Evolutionary conservation across 345 rosid species (phyloP), one percentile per base, ranked within the genome.

Genomic region (Brassica carinata): DNA sequence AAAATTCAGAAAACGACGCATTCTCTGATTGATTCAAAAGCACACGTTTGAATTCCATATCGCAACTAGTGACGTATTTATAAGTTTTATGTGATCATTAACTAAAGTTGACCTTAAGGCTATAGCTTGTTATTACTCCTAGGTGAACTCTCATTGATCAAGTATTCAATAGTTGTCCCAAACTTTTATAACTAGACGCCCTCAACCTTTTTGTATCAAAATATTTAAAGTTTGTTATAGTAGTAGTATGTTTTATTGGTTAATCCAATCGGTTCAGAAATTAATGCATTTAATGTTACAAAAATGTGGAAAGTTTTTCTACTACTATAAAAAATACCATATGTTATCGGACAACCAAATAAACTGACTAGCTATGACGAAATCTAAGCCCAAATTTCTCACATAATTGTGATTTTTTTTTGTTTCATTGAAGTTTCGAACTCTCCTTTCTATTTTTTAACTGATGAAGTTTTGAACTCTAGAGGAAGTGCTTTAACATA

Each of bases 21-120:
- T 51, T 18, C n/a, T 30, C 11, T 14, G 2, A 8, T 23, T 14
- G 70, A 48, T 11, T 14, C 23, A 11, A 71, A 78, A 71, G 76
- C 76, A 23, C 7, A 26, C n/a, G 4, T 71, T 71, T 51, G n/a
- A 71, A 64, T 71, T 31, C 48, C 15, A 31, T 63, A 70, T 19
- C 29, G 55, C 2, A n/a, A 43, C 53, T 48, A 8, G 10, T 77
- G 64, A 18, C 64, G 64, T 43, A 62, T 43, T 62, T 70, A 45
- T 43, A 62, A 19, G 2, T 31, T 18, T 38, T 58, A 18, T 38
- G 79, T n/a, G 6, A 6, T 45, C 51, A 38, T 66, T 58, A 68
- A 68, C 31, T 1, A 59, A 77, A 69, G 80, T 59, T 59, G 74
- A 77, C 74, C 33, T 18, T 48, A 76, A 53, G 26, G 11, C 40